Conservation (phyloP, 1,284 basidiomycete species). For the Marasmius sp. region DNA sequence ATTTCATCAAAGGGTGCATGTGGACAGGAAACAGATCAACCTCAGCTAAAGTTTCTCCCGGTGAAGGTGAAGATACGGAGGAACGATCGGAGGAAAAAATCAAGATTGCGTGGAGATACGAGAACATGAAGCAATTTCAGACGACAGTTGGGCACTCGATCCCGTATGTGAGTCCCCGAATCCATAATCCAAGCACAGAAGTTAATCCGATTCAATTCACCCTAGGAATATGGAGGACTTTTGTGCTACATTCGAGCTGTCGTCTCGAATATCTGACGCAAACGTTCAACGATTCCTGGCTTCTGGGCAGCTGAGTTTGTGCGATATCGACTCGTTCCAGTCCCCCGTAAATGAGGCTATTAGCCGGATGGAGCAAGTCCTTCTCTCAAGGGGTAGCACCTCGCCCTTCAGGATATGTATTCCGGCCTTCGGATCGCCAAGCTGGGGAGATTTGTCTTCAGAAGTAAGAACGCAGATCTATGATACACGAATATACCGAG, state of each 20-base stretch:
- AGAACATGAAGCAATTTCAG: slow-evolving; percentile 87
- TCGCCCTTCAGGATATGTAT: slow-evolving; percentile 65
- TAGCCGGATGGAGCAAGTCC: slow-evolving; percentile 1
- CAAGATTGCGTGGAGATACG: slow-evolving; percentile 96
- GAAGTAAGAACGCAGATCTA: slow-evolving; percentile 42
- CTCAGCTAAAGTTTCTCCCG: slow-evolving; percentile 10
- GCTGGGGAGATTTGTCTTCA: slow-evolving; percentile 65
- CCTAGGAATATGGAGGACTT: slow-evolving; percentile 57
- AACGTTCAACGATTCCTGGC: slow-evolving; percentile 44
- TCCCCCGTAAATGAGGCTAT: neutral
- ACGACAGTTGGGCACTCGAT: slow-evolving; percentile 66
- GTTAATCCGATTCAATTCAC: slow-evolving; percentile 6
- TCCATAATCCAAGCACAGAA: slow-evolving; percentile 9
- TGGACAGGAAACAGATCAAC: slow-evolving; percentile 55
- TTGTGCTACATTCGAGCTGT: slow-evolving; percentile 75
- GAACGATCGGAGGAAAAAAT: slow-evolving; percentile 48
- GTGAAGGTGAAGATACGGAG: slow-evolving; percentile 39
- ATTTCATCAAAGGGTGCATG: slow-evolving; percentile 73
- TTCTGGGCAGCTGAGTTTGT: slow-evolving; percentile 35
- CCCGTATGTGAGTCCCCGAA: slow-evolving; percentile 42
- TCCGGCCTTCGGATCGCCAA: slow-evolving; percentile 66
- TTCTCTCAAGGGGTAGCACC: slow-evolving; percentile 19
- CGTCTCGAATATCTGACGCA: slow-evolving; percentile 51
- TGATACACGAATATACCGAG: slow-evolving; percentile 8
- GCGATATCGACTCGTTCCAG: slow-evolving; percentile 24